Evolutionary conservation across 179 eudicot genomes (phyloP).

Genomic region (Heliamphora pulchella): DNA sequence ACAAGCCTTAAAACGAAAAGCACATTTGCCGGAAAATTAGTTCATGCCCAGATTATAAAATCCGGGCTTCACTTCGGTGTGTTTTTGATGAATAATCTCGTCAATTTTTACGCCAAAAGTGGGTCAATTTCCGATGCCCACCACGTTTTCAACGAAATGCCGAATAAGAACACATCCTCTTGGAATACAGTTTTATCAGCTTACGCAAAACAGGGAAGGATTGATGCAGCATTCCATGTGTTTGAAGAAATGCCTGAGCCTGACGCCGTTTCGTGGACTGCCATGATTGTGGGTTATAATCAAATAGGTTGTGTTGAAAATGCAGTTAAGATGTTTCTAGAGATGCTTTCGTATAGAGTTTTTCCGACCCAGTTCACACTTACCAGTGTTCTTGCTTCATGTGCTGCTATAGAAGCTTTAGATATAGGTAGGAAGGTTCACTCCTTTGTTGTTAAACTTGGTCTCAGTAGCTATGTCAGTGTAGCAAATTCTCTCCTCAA

Average conservation of each 20-base stretch:
- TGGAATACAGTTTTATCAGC: constrained; percentile 15
- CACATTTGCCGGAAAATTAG: constrained; percentile 7
- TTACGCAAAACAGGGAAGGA: constrained; percentile 15
- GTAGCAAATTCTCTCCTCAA: constrained; percentile 15
- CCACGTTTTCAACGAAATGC: constrained; percentile 12
- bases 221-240: constrained; percentile 23
- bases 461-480: constrained; percentile 11
- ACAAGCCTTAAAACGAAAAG: constrained; percentile 12
- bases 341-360: constrained; percentile 6
- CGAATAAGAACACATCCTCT: constrained; percentile 3
- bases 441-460: constrained; percentile 9
- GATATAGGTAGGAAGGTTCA: constrained; percentile 16
- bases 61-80: constrained; percentile 15
- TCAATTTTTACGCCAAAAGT: constrained; percentile 13
- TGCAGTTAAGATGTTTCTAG: constrained; percentile 16
- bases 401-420: constrained; percentile 10
- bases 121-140: constrained; percentile 2
- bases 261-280: constrained; percentile 34
- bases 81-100: constrained; percentile 18
- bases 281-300: constrained; percentile 12
- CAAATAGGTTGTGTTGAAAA: constrained; percentile 11
- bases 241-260: constrained; percentile 39
- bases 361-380: constrained; percentile 16
- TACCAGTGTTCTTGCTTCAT: constrained; percentile 13
- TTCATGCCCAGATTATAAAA: constrained; percentile 13